Evolutionary conservation across 2,329 filamentous ascomycete species (phyloP).

Genomic region (Nothomitra cinnamomea): DNA sequence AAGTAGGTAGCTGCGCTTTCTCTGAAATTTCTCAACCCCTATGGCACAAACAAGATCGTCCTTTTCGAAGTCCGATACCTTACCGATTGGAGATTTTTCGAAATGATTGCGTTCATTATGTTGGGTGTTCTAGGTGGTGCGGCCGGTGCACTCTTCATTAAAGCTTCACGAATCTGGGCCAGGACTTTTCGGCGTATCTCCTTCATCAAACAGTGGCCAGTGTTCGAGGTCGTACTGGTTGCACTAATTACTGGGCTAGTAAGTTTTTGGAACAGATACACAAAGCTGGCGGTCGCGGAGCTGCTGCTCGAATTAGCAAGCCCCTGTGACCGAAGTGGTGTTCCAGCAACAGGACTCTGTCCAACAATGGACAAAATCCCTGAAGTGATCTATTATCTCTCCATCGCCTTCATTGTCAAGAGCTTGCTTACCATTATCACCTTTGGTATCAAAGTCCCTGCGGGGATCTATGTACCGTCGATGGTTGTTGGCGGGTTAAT

Average conservation of each 20-base stretch:
- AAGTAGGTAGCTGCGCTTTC: slow-evolving; percentile 51
- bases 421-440: slow-evolving; percentile 75
- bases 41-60: slow-evolving; percentile 91
- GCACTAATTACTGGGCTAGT: slow-evolving; percentile 68
- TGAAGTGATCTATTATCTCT: slow-evolving; percentile 51
- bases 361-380: slow-evolving; percentile 64
- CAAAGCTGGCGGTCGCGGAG: slow-evolving; percentile 77
- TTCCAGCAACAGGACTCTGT: slow-evolving; percentile 60
- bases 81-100: slow-evolving; percentile 86
- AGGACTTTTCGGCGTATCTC: slow-evolving; percentile 68
- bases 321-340: slow-evolving; percentile 58
- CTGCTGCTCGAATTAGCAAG: slow-evolving; percentile 79
- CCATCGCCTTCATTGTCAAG: slow-evolving; percentile 76
- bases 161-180: slow-evolving; percentile 82
- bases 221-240: slow-evolving; percentile 78
- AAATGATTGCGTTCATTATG: slow-evolving; percentile 70
- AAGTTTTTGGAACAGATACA: slow-evolving; percentile 88
- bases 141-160: slow-evolving; percentile 85
- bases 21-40: slow-evolving; percentile 88
- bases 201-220: slow-evolving; percentile 63
- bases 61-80: slow-evolving; percentile 87
- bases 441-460: slow-evolving; percentile 91
- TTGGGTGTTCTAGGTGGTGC: slow-evolving; percentile 74
- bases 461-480: slow-evolving; percentile 93
- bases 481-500: slow-evolving; percentile 96